Evolutionary conservation across 495 filamentous ascomycete species (phyloP), one percentile per base, ranked within the genome.

Genomic region (Tuber indicum): DNA sequence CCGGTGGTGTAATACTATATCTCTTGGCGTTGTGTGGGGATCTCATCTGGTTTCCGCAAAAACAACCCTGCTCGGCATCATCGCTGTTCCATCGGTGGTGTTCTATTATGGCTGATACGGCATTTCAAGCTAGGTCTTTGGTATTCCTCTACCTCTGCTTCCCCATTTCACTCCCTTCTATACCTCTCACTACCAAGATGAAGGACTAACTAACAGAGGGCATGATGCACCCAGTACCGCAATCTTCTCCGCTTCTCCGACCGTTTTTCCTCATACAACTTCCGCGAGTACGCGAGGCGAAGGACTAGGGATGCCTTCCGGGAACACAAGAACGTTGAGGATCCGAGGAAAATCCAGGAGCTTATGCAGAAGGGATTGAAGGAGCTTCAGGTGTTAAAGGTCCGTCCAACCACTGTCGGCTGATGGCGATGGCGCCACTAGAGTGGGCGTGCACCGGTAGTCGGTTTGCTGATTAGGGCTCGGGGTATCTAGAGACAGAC

Each of bases 191-290:
- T n/a, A 72, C 23, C 58, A n/a, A 16, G 58, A 41, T 74, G 19
- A 36, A 46, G 7, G 19, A n/a, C n/a, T 32, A 32, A 58, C 71
- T 73, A 62, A 72, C 39, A 46, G 36, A 9, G 26, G 44, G 32
- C 52, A 46, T 32, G 42, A 23, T 36, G 36, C 23, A 49, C 23
- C 19, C 74, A 98, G 94, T 98, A 96, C 86, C 95, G 96, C 71
- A 94, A 94, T 77, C 88, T 99, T 77, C 87, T 97, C 80, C 93
- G 96, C 46, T 92, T 94, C 85, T 90, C 93, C 26, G 88, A 89
- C 72, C 92, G 96, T 80, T 99, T 98, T 85, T 90, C 94, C 73
- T 88, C 91, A 77, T 99, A 97, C 88, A 98, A 98, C 85, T 99
- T 97, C 88, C 90, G 96, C 84, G 95, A 98, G 81, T 99, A 98